phyloP scores from a whole-genome alignment of 2,329 filamentous ascomycete species.

The Eutypa lata region DNA sequence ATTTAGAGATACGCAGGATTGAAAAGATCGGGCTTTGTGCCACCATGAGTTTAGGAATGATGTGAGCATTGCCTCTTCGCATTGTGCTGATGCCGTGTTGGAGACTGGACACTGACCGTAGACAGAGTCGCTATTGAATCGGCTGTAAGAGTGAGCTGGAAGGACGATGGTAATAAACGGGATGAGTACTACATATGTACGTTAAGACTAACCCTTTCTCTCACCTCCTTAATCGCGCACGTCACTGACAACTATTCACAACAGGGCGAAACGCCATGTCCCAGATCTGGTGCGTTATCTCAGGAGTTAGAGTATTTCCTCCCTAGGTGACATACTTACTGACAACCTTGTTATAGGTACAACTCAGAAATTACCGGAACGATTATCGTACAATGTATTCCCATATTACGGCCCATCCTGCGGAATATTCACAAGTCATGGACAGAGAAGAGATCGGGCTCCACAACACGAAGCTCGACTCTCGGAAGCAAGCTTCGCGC shows the following conservation, averaged over 20 bases:
- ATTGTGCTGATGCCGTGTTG: background rate
- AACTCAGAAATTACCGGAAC: constrained; percentile 51
- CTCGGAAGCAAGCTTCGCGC: background rate
- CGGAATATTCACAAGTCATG: constrained; percentile 37
- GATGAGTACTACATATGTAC: constrained; percentile 46
- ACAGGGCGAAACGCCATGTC: constrained; percentile 40
- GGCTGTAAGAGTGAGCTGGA: constrained; percentile 47
- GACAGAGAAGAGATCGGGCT: constrained; percentile 24
- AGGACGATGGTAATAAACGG: constrained; percentile 42
- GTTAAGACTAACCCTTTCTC: no score
- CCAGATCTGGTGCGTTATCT: constrained; percentile 36
- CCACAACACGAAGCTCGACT: background rate
- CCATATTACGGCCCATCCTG: constrained; percentile 46
- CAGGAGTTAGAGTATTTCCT: background rate
- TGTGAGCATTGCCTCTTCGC: constrained; percentile 26
- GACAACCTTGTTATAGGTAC: constrained; percentile 26
- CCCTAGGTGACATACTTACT: background rate
- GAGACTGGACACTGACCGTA: background rate
- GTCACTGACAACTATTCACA: background rate
- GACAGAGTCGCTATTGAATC: constrained; percentile 35
- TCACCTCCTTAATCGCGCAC: background rate
- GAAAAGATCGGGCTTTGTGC: constrained; percentile 49
- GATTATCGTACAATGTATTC: constrained; percentile 53
- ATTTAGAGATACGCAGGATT: constrained; percentile 42
- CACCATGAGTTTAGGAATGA: constrained; percentile 49